These are phyloP conservation scores for Talaromyces verruculosus DNA, from an alignment of 2,329 filamentous ascomycete genomes.

Conservation along the genomic window DNA sequence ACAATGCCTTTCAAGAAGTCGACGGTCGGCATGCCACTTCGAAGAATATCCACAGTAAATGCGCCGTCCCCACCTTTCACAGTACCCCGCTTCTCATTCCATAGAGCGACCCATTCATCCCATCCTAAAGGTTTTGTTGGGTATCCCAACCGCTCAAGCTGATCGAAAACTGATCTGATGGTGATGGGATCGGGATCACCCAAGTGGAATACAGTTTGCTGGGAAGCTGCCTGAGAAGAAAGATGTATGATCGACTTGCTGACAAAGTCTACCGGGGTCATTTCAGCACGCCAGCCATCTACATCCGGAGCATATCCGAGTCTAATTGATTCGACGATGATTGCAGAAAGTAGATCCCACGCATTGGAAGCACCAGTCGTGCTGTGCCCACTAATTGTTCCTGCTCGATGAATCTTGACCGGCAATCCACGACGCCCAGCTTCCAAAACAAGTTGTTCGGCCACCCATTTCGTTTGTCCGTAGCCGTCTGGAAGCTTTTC, in stretches of 20 bases:
- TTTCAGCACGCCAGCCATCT: slow-evolving; percentile 74
- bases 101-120: slow-evolving; percentile 72
- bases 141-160: slow-evolving; percentile 67
- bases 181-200: slow-evolving; percentile 70
- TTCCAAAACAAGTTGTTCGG: slow-evolving; percentile 71
- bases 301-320: slow-evolving; percentile 70
- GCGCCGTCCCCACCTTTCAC: slow-evolving; percentile 66
- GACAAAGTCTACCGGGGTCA: slow-evolving; percentile 82
- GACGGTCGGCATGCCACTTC: slow-evolving; percentile 74
- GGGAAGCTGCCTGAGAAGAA: slow-evolving; percentile 61
- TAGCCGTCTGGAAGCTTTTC: slow-evolving; percentile 70
- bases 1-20: slow-evolving; percentile 70
- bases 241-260: slow-evolving; percentile 71
- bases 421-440: slow-evolving; percentile 68
- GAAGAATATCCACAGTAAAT: slow-evolving; percentile 76
- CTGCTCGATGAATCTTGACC: slow-evolving; percentile 69
- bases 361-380: slow-evolving; percentile 72
- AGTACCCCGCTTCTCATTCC: slow-evolving; percentile 68
- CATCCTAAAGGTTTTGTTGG: slow-evolving; percentile 65
- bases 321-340: slow-evolving; percentile 74
- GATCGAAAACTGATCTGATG: slow-evolving; percentile 64
- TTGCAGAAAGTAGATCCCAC: slow-evolving; percentile 72
- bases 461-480: slow-evolving; percentile 79
- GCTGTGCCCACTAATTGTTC: slow-evolving; percentile 78
- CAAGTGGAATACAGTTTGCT: slow-evolving; percentile 69